Evolutionary conservation across 1,284 basidiomycete species (phyloP).

Genomic region (Sporisorium scitamineum): DNA sequence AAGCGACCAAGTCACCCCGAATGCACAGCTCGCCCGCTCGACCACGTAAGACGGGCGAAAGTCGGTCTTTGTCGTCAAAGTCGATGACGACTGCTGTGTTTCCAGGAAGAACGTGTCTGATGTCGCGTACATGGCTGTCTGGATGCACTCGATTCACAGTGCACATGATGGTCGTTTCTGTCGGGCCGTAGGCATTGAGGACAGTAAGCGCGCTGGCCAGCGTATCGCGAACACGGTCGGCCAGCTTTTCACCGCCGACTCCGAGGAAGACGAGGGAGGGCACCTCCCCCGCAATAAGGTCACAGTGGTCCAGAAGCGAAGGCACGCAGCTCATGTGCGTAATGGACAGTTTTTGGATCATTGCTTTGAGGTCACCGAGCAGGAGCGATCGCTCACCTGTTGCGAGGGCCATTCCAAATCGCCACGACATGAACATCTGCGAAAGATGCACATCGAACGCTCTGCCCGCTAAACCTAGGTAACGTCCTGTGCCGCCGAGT

Average conservation of each 20-base stretch:
- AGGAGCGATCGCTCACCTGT: conserved; percentile 72
- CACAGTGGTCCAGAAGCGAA: conserved; percentile 74
- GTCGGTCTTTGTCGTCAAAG: conserved; percentile 36
- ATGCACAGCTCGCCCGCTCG: conserved; percentile 74
- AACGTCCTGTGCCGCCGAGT: conserved; percentile 16
- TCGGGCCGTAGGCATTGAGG: conserved; percentile 74
- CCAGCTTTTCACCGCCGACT: conserved; percentile 75
- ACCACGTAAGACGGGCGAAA: conserved; percentile 72
- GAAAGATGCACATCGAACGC: conserved; percentile 74
- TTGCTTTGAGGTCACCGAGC: conserved; percentile 72
- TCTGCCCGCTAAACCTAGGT: conserved; percentile 57
- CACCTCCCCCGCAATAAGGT: conserved; percentile 69
- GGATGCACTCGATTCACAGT: conserved; percentile 72
- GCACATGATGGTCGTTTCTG: conserved; percentile 74
- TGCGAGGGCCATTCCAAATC: conserved; percentile 72
- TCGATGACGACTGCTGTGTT: conserved; percentile 61
- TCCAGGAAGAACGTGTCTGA: conserved; percentile 72
- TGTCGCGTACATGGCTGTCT: conserved; percentile 72
- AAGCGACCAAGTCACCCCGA: conserved; percentile 73
- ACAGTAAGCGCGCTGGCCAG: conserved; percentile 73
- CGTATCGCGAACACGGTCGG: conserved; percentile 73
- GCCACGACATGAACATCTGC: conserved; percentile 72
- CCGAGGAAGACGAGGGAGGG: conserved; percentile 72
- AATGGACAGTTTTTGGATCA: conserved; percentile 72
- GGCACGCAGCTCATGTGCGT: conserved; percentile 75